Evolutionary conservation across 345 rosid species (phyloP).

Genomic region (Noccaea caerulescens): DNA sequence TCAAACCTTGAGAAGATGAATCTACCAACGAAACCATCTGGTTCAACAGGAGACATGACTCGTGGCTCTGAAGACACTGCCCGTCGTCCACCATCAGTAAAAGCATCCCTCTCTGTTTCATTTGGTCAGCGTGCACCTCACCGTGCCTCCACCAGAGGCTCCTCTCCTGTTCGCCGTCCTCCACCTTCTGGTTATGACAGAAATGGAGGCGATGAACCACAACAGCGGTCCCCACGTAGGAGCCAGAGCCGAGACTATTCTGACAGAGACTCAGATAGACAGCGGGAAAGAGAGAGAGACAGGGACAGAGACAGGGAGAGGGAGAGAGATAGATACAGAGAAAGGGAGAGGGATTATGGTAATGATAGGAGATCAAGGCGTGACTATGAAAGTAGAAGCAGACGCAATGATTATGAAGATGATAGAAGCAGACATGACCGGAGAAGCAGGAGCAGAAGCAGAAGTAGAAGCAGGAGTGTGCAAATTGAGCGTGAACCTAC

Average conservation of each 20-base stretch:
- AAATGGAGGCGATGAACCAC: constrained; percentile 51
- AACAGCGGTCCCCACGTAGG: constrained; percentile 64
- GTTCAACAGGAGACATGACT: constrained; percentile 81
- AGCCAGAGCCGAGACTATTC: constrained; percentile 76
- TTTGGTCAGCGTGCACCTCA: constrained; percentile 99
- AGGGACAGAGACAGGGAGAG: constrained; percentile 48
- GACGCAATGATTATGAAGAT: constrained; percentile 53
- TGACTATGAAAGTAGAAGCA: constrained; percentile 49
- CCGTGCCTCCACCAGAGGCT: constrained; percentile 97
- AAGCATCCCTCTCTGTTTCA: constrained; percentile 98
- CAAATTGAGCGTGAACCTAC: constrained; percentile 62
- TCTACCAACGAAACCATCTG: constrained; percentile 75
- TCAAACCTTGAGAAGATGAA: constrained; percentile 93
- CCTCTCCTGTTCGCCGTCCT: constrained; percentile 93
- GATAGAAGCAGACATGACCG: constrained; percentile 51
- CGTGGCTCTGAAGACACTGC: constrained; percentile 97
- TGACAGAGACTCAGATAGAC: constrained; percentile 66
- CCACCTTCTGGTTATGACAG: constrained; percentile 68
- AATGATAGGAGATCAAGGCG: constrained; percentile 52
- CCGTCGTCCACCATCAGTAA: constrained; percentile 97
- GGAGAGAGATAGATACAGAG: constrained; percentile 49
- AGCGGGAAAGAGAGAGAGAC: constrained; percentile 51
- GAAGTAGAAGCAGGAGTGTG: constrained; percentile 71
- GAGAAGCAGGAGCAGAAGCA: constrained; percentile 65
- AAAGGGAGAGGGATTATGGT: constrained; percentile 50